Percentiles rank a stretch among this genome's conserved stretches.
Conservation (phyloP, 2,329 filamentous ascomycete genomes). For the Alternaria triticina region DNA sequence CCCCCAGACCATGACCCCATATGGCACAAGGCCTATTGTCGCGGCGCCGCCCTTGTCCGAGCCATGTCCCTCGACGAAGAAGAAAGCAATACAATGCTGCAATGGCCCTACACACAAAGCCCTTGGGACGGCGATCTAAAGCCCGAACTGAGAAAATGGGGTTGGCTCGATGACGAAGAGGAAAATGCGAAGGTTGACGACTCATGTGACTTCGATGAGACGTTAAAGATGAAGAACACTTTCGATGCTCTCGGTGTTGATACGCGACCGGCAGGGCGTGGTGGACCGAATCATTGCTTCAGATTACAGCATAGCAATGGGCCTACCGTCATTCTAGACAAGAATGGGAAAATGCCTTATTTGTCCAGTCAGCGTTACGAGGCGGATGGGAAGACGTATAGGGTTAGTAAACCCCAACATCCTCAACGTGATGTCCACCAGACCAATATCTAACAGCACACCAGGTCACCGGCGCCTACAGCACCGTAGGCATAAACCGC, state of each 20-base stretch:
- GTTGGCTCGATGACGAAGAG: constrained; percentile 5
- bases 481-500: constrained; percentile 11
- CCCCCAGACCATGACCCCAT: neutral
- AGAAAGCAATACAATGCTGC: constrained; percentile 1
- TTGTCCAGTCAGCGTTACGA: constrained; percentile 9
- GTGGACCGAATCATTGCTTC: constrained; percentile 16
- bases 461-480: constrained; percentile 11
- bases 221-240: neutral
- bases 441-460: neutral
- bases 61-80: constrained; percentile 9
- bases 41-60: constrained; percentile 7
- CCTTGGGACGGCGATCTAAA: constrained; percentile 10
- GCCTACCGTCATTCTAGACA: neutral
- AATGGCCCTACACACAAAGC: constrained; percentile 7
- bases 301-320: constrained; percentile 1
- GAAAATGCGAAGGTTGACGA: neutral
- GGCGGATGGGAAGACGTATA: constrained; percentile 1
- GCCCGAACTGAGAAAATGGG: constrained; percentile 12
- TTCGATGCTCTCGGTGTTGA: constrained; percentile 5
- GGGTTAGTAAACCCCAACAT: neutral
- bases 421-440: neutral
- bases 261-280: neutral
- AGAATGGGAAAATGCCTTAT: neutral
- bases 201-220: constrained; percentile 10
- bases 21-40: constrained; percentile 8